Conservation (phyloP, 177 flowering plant genomes). For the Vitis hybrid region DNA sequence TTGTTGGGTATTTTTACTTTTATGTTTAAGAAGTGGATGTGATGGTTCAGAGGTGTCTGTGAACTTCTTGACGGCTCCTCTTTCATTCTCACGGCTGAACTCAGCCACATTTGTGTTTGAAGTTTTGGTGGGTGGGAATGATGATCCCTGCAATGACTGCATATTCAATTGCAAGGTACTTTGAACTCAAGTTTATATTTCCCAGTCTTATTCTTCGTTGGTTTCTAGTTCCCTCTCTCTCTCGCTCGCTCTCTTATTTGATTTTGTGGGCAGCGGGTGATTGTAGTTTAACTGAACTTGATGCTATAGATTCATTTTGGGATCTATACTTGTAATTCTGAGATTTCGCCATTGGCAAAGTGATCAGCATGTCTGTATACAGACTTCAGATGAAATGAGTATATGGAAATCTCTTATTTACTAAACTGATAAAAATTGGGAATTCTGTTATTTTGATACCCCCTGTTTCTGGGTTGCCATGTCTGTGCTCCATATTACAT, state of each 20-base stretch:
- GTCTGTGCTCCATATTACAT: not conserved
- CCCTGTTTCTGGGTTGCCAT: no score
- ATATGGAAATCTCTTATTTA: not conserved
- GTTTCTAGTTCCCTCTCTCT: not conserved
- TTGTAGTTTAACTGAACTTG: no score
- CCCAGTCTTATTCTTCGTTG: not conserved
- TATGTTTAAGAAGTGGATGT: constrained; percentile 32
- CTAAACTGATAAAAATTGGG: not conserved
- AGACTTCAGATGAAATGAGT: not conserved
- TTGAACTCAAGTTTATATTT: not conserved
- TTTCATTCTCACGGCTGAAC: constrained; percentile 36
- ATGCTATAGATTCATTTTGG: not conserved
- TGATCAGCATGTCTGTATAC: not conserved
- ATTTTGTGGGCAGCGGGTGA: not conserved
- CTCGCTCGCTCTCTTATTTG: not conserved
- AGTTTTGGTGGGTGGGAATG: constrained; percentile 39
- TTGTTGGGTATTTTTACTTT: constrained; percentile 37
- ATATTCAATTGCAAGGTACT: constrained; percentile 76
- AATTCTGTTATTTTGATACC: not conserved
- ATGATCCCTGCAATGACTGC: constrained; percentile 45
- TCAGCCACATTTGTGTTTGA: constrained; percentile 70
- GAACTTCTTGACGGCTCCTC: constrained; percentile 62
- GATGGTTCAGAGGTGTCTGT: constrained; percentile 45
- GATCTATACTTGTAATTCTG: not conserved
- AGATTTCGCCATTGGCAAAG: not conserved